Conservation (phyloP, 805 yeast genomes). For the Teunomyces panamensis region DNA sequence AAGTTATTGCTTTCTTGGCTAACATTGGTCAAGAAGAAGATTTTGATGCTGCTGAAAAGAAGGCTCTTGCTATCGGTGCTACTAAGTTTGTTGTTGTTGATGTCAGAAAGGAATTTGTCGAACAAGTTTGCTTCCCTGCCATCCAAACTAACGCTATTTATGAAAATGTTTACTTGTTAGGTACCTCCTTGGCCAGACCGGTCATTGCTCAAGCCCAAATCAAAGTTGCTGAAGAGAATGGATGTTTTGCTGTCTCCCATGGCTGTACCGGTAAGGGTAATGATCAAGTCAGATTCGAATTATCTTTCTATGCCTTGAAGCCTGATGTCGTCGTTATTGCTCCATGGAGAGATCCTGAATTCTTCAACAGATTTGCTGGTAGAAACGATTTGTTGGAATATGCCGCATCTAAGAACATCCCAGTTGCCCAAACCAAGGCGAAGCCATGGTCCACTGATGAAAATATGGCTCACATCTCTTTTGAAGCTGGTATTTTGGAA, state of each 20-base stretch:
- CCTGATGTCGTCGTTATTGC: slow-evolving; percentile 97
- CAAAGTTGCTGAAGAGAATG: slow-evolving; percentile 93
- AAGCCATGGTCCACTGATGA: slow-evolving; percentile 99
- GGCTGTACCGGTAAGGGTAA: slow-evolving; percentile 99
- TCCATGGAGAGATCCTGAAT: slow-evolving; percentile 98
- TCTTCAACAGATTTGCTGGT: slow-evolving; percentile 95
- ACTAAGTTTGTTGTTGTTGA: slow-evolving; percentile 92
- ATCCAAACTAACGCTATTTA: slow-evolving; percentile 96
- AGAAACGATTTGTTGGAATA: slow-evolving; percentile 94
- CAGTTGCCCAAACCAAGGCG: slow-evolving; percentile 95
- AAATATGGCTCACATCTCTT: slow-evolving; percentile 97
- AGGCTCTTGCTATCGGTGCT: slow-evolving; percentile 96
- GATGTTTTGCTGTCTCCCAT: slow-evolving; percentile 97
- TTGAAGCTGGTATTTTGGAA: slow-evolving; percentile 98
- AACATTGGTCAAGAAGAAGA: slow-evolving; percentile 99
- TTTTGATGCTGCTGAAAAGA: slow-evolving; percentile 93
- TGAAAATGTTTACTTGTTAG: slow-evolving; percentile 94
- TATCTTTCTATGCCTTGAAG: slow-evolving; percentile 94
- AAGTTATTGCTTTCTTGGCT: slow-evolving; percentile 97
- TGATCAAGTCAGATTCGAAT: slow-evolving; percentile 97
- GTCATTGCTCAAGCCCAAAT: slow-evolving; percentile 98
- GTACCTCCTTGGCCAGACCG: slow-evolving; percentile 98
- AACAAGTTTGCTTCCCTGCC: slow-evolving; percentile 92
- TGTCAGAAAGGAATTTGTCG: slow-evolving; percentile 92
- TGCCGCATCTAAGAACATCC: slow-evolving; percentile 88